phyloP scores from a whole-genome alignment of 2,329 filamentous ascomycete species.

The Orbilia quercus region DNA sequence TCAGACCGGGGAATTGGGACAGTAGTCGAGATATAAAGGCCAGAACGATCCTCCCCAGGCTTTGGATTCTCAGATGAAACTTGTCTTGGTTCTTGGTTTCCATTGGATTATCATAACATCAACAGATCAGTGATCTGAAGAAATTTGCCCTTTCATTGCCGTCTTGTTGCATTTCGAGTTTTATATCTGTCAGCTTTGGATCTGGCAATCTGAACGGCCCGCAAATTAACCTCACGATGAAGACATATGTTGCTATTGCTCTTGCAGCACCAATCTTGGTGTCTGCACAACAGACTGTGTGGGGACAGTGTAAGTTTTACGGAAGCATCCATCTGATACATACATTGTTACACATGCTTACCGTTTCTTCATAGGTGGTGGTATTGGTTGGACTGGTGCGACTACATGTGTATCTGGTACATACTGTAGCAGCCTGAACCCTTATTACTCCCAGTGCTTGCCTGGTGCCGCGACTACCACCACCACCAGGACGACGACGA shows the following conservation, averaged over 20 bases:
- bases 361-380: slow-evolving; percentile 32
- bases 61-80: slow-evolving; percentile 23
- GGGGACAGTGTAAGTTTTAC: slow-evolving; percentile 51
- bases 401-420: slow-evolving; percentile 25
- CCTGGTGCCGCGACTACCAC: slow-evolving; percentile 21
- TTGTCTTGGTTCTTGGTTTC: slow-evolving; percentile 27
- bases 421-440: slow-evolving; percentile 45
- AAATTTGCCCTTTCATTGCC: background rate
- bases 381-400: slow-evolving; percentile 44
- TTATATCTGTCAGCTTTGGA: slow-evolving; percentile 26
- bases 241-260: slow-evolving; percentile 42
- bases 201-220: slow-evolving; percentile 49
- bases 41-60: slow-evolving; percentile 16
- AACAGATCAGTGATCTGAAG: slow-evolving; percentile 50
- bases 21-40: slow-evolving; percentile 54
- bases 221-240: slow-evolving; percentile 45
- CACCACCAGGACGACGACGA: slow-evolving; percentile 20
- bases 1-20: slow-evolving; percentile 11
- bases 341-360: background rate
- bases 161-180: slow-evolving; percentile 12
- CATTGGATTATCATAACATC: slow-evolving; percentile 11
- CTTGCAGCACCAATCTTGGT: slow-evolving; percentile 51
- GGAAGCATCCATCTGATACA: background rate
- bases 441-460: slow-evolving; percentile 54
- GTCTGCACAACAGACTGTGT: slow-evolving; percentile 44